Percentiles rank a stretch among this genome's conserved stretches.
Conservation (phyloP, 2,329 filamentous ascomycete species). For the Aspergillus viridinutans region DNA sequence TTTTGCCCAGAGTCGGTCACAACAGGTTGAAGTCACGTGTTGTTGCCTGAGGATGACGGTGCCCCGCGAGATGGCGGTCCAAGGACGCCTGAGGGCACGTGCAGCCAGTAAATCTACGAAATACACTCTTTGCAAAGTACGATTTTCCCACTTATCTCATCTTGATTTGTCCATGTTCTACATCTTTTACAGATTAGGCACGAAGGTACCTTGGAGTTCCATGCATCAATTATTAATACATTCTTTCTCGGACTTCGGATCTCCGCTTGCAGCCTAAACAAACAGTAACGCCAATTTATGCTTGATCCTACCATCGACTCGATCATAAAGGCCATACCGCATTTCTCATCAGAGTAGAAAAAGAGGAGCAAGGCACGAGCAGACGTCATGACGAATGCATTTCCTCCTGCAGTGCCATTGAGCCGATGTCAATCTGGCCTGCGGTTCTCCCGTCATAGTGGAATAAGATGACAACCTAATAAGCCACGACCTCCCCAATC, state of each 20-base stretch:
- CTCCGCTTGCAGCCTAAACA: not conserved
- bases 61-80: constrained; percentile 12
- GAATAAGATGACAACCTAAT: constrained; percentile 85
- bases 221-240: not conserved
- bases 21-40: constrained; percentile 18
- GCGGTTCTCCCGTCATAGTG: constrained; percentile 52
- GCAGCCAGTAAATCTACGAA: not conserved
- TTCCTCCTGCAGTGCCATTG: not conserved
- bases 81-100: not conserved
- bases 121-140: not conserved
- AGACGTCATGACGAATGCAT: not conserved
- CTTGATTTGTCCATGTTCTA: not conserved
- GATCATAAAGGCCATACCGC: constrained; percentile 14
- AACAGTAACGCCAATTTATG: constrained; percentile 8
- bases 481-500: constrained; percentile 89
- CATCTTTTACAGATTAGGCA: not conserved
- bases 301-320: constrained; percentile 1
- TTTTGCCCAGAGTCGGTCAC: constrained; percentile 24
- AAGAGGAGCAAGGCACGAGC: not conserved
- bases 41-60: constrained; percentile 15
- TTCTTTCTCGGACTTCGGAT: not conserved
- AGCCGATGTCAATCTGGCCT: not conserved
- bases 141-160: not conserved
- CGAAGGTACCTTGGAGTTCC: not conserved
- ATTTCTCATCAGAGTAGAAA: constrained; percentile 12